Conservation (phyloP, 2,329 filamentous ascomycete genomes). For the Rhexocercosporidium sp. region DNA sequence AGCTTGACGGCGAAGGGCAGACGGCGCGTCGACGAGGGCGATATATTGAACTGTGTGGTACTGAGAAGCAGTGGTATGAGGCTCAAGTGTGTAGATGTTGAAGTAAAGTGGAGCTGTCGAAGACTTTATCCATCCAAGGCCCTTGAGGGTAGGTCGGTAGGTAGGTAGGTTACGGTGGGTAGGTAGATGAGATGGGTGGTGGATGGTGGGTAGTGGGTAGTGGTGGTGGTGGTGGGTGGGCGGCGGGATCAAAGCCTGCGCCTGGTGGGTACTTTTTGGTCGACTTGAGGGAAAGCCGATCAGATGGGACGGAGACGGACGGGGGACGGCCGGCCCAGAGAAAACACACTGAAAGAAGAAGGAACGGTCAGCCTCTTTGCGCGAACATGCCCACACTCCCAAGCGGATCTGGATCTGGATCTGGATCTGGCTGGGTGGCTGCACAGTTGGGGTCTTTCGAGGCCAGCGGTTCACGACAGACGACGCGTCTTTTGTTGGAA, state of each 20-base stretch:
- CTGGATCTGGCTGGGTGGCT: neutral
- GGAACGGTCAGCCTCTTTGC: constrained; percentile 1
- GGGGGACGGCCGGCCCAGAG: constrained; percentile 1
- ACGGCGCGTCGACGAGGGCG: constrained; percentile 4
- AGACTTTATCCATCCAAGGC: constrained; percentile 34
- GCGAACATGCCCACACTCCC: constrained; percentile 10
- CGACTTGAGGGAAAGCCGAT: constrained; percentile 3
- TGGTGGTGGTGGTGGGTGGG: constrained; percentile 2
- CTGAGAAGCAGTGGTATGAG: constrained; percentile 16
- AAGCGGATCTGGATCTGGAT: neutral
- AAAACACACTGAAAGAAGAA: constrained; percentile 3
- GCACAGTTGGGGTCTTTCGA: neutral
- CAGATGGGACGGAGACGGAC: neutral
- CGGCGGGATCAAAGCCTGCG: constrained; percentile 8
- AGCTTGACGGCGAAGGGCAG: neutral
- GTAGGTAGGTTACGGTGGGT: constrained; percentile 16
- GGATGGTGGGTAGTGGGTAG: neutral
- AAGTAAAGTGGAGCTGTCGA: constrained; percentile 33
- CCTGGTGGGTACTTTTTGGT: constrained; percentile 5
- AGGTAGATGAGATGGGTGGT: neutral
- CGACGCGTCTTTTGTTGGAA: no score
- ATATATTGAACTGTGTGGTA: neutral
- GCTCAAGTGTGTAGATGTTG: constrained; percentile 32
- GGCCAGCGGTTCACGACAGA: neutral
- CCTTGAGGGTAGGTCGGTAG: constrained; percentile 22